A percentile compares a stretch with the other conserved stretches of the same genome.
These are phyloP conservation scores for Phytophthora aleatoria DNA, from an alignment of 352 stramenopile genomes.

Conservation along the genomic window DNA sequence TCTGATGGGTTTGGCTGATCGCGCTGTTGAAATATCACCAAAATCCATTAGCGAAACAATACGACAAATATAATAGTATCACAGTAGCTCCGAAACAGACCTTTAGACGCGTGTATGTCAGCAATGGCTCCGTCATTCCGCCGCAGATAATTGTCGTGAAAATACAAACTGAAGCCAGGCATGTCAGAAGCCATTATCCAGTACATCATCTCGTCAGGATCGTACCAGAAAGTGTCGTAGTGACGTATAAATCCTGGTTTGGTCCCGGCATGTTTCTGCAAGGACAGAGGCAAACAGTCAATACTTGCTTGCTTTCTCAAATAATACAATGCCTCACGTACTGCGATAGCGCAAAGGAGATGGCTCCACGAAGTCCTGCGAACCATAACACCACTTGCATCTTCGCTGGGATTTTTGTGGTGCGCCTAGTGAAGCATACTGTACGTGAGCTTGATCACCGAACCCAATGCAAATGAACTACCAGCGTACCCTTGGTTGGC, in stretches of 20 bases:
- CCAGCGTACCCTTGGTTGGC: constrained; percentile 52
- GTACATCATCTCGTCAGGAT: not conserved
- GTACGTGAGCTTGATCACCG: not conserved
- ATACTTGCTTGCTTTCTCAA: not conserved
- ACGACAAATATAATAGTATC: not conserved
- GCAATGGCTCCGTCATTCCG: constrained; percentile 87
- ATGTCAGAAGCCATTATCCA: not conserved
- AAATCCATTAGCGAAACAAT: not conserved
- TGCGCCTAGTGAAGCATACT: constrained; percentile 33
- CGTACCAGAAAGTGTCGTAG: constrained; percentile 66
- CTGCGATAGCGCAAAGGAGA: constrained; percentile 86
- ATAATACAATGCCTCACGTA: constrained; percentile 24
- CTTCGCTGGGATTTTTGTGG: constrained; percentile 73
- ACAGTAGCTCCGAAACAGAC: constrained; percentile 22
- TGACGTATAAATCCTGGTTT: constrained; percentile 90
- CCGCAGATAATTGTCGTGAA: constrained; percentile 97
- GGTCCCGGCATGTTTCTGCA: constrained; percentile 93
- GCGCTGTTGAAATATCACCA: constrained; percentile 16
- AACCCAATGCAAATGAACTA: not conserved
- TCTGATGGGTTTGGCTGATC: constrained; percentile 15
- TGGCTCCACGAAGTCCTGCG: constrained; percentile 88
- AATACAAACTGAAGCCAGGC: constrained; percentile 81
- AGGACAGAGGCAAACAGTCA: not conserved
- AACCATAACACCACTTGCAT: constrained; percentile 95
- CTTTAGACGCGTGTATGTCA: constrained; percentile 83